Base-by-base conservation (phyloP, 768 basidiomycete species). In the Rhizopogon salebrosus region DNA sequence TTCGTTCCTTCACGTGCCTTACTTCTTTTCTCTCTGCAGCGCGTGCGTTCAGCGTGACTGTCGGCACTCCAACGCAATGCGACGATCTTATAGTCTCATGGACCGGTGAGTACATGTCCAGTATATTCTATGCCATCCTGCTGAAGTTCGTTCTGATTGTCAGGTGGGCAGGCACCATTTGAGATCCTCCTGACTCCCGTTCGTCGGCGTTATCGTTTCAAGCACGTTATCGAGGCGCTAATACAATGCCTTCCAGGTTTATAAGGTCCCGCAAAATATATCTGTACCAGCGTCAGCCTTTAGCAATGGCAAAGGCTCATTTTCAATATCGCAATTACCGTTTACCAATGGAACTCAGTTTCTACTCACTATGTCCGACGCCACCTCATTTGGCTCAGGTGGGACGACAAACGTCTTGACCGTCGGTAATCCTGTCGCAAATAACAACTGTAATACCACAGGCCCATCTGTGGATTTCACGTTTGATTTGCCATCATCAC, bases 331-430 rank as follows among this genome's bases (percentile, higher is more conserved):
- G 0, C 74, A 72, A 53, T 57, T 89, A 11, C 72, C 74, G 3
- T 67, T 83, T 41, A 27, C 63, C 11, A 60, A 70, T 8, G 68
- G 60, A 26, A 62, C 72, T 16, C 64, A 70, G 49, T 70, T 88
- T 43, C 46, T 88, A 11, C 53, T 84, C 18, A 75, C 80, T 34
- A 85, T 91, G 84, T 89, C 84, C 24, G 89, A 91, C 62, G 72
- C 80, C 16, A 78, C 77, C 24, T 87, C 86, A 1, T 88, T 84
- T 62, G 86, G 71, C 39, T 72, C 82, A 9, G 89, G 88, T 4
- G 89, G 86, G 22, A 72, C 74, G 23, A 76, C 80, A 9, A 52
- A 66, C 40, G 43, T 86, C 6, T 57, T 84, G 37, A 74, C 70
- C 1, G 80, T 83, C 14, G 80, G 74, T 37, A 50, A 66, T 9